Percentiles rank a stretch among this genome's conserved stretches.
Evolutionary conservation across 208 protist species (phyloP).

Genomic region (Phytomonas sp.): DNA sequence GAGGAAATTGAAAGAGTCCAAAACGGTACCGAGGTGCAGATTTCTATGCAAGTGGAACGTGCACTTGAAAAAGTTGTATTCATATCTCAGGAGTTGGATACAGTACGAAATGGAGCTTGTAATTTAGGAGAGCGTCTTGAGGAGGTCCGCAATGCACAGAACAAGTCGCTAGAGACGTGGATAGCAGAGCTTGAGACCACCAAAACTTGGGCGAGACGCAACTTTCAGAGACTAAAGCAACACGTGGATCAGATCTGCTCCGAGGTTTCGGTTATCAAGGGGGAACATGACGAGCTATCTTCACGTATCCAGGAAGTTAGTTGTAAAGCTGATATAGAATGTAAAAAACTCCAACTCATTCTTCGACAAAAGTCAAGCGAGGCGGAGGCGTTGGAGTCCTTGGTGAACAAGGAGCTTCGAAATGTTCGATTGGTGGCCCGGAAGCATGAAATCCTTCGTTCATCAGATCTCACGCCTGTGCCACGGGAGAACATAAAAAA

Average conservation of each 20-base stretch:
- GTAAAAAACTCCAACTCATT: slow-evolving; percentile 48
- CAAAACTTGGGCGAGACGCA: slow-evolving; percentile 59
- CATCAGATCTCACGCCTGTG: not conserved
- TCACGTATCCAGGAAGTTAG: slow-evolving; percentile 29
- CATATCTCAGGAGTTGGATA: slow-evolving; percentile 15
- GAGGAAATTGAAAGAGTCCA: slow-evolving; percentile 1
- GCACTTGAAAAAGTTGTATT: not conserved
- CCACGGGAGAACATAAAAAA: not conserved
- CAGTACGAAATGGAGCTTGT: slow-evolving; percentile 14
- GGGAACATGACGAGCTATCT: slow-evolving; percentile 25
- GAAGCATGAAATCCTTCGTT: slow-evolving; percentile 27
- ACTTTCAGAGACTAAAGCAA: slow-evolving; percentile 75
- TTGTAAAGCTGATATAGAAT: slow-evolving; percentile 54
- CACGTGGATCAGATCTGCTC: slow-evolving; percentile 39
- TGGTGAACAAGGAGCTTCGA: slow-evolving; percentile 70
- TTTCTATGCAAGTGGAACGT: not conserved
- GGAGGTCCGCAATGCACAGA: not conserved
- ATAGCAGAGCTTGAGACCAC: slow-evolving; percentile 39
- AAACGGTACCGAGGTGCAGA: not conserved
- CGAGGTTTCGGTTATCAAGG: slow-evolving; percentile 26
- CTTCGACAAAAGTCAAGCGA: slow-evolving; percentile 59
- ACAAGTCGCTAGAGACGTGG: slow-evolving; percentile 13
- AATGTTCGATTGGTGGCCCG: slow-evolving; percentile 51
- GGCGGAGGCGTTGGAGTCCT: slow-evolving; percentile 42
- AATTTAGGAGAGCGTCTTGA: slow-evolving; percentile 14